phyloP scores from a whole-genome alignment of 805 yeast species.

The Middelhovenomyces tepae region DNA sequence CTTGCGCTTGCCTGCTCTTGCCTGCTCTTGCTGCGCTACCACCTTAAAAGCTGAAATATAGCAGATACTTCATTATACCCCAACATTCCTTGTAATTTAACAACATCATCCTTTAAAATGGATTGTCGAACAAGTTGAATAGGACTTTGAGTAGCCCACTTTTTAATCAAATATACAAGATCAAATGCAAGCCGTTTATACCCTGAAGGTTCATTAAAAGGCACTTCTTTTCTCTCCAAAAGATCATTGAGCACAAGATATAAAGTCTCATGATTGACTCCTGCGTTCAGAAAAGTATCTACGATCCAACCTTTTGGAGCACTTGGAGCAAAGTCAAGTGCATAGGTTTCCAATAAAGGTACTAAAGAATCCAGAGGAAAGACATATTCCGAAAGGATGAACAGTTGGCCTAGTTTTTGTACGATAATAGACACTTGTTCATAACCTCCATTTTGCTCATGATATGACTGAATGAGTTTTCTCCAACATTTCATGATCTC shows the following conservation, averaged over 20 bases:
- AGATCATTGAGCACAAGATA: conserved; percentile 22
- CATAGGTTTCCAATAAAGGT: conserved; percentile 52
- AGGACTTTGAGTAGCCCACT: conserved; percentile 15
- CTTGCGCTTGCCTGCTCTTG: no score
- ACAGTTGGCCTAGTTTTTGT: conserved; percentile 48
- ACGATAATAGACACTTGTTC: conserved; percentile 32
- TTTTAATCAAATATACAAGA: conserved; percentile 17
- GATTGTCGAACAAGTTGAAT: no score
- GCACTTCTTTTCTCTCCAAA: conserved; percentile 23
- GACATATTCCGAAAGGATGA: conserved; percentile 62
- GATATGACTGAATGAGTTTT: conserved; percentile 49
- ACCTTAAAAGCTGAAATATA: no score
- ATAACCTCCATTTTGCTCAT: conserved; percentile 26
- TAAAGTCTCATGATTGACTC: conserved; percentile 23
- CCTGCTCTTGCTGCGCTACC: no score
- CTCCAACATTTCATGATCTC: conserved; percentile 80
- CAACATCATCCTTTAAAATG: no score
- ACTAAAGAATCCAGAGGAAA: conserved; percentile 71
- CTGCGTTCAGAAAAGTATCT: conserved; percentile 29
- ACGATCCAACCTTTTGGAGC: conserved; percentile 35
- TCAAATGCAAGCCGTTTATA: conserved; percentile 21
- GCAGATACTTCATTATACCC: no score
- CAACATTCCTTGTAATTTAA: no score
- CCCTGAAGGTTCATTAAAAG: conserved; percentile 22
- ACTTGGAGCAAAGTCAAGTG: conserved; percentile 34